These are phyloP conservation scores for Nemania diffusa DNA, from an alignment of 2,329 filamentous ascomycete species.

Conservation along the genomic window DNA sequence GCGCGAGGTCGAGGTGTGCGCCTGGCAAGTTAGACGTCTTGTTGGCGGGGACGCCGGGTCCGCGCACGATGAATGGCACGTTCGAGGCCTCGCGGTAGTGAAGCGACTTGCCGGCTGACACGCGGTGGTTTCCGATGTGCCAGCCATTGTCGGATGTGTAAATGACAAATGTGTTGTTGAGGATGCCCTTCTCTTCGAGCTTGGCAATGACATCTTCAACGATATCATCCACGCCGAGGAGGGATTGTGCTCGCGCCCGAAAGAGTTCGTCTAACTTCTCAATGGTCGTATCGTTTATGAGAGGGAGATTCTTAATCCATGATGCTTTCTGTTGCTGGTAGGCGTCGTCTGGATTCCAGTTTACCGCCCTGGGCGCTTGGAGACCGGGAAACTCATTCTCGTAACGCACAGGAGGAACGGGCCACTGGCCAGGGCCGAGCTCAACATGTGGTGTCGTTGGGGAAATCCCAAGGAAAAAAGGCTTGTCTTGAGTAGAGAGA, in stretches of 20 bases:
- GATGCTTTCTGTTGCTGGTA: constrained; percentile 30
- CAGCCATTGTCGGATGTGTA: constrained; percentile 35
- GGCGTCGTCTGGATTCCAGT: constrained; percentile 32
- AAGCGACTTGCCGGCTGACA: constrained; percentile 31
- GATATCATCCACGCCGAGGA: constrained; percentile 50
- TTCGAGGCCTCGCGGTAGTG: constrained; percentile 29
- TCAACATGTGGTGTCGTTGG: constrained; percentile 34
- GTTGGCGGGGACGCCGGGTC: constrained; percentile 29
- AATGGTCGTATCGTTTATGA: constrained; percentile 23
- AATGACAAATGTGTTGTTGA: constrained; percentile 36
- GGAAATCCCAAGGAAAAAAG: constrained; percentile 32
- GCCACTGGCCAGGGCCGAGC: constrained; percentile 21
- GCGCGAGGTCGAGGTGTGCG: constrained; percentile 33
- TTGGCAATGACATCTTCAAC: constrained; percentile 47
- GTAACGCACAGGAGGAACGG: constrained; percentile 31
- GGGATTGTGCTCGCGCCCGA: constrained; percentile 38
- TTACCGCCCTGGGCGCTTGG: constrained; percentile 23
- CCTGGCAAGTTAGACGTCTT: constrained; percentile 26
- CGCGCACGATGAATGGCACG: constrained; percentile 35
- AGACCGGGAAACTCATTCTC: constrained; percentile 22
- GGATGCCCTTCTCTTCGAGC: constrained; percentile 42
- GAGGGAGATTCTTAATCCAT: constrained; percentile 19
- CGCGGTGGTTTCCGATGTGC: constrained; percentile 33
- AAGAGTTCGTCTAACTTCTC: constrained; percentile 23
- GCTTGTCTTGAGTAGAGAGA: constrained; percentile 21